Percentiles rank a stretch among this genome's conserved stretches.
Evolutionary conservation across 257 asterid species (phyloP).

Genomic region (Gardenia jasminoides): DNA sequence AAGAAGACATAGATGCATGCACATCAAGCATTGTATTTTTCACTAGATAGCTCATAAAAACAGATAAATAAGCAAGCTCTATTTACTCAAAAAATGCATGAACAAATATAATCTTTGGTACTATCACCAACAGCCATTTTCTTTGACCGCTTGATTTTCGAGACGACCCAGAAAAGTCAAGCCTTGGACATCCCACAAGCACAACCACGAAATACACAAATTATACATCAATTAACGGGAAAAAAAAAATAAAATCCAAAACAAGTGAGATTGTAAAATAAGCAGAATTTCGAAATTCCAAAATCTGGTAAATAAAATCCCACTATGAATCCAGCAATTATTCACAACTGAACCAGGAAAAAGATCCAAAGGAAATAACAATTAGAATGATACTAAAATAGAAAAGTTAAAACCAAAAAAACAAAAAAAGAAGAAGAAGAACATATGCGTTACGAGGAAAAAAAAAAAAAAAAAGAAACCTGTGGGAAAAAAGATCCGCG

Average conservation of each 20-base stretch:
- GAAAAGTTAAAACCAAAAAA: neutral
- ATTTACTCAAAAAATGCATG: neutral
- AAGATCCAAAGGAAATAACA: neutral
- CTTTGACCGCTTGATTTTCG: neutral
- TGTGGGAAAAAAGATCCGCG: slow-evolving; percentile 2
- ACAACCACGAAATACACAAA: neutral
- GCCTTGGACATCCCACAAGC: neutral
- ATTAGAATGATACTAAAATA: neutral
- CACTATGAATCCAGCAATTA: neutral
- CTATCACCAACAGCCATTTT: neutral
- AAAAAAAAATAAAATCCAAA: neutral
- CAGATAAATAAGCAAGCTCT: neutral
- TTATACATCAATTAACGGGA: neutral
- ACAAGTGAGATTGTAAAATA: no score
- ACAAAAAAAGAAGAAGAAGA: no score
- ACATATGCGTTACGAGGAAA: neutral
- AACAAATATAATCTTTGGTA: neutral
- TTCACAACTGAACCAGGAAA: neutral
- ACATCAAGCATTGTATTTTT: neutral
- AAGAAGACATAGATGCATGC: neutral
- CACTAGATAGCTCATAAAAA: neutral
- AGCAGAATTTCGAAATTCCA: slow-evolving; percentile 7
- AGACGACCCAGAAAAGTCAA: neutral
- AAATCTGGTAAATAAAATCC: neutral
- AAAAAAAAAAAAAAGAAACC: neutral